phyloP scores from a whole-genome alignment of 495 filamentous ascomycete species.

The Penicillium paradoxum region DNA sequence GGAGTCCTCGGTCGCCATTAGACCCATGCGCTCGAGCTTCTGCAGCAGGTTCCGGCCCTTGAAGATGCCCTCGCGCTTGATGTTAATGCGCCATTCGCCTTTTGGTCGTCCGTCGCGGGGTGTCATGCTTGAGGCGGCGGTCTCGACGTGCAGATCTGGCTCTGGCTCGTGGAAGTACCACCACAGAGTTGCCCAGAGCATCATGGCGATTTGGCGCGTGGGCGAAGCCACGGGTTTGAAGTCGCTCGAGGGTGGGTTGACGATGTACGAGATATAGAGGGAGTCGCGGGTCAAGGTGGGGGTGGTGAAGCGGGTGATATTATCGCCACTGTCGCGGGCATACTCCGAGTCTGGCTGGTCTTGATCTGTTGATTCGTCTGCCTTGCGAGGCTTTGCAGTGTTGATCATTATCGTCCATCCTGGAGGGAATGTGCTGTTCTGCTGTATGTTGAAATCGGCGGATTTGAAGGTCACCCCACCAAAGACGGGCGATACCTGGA shows the following conservation, averaged over 20 bases:
- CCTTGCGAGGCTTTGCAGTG: slow-evolving; percentile 53
- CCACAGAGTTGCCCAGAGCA: slow-evolving; percentile 90
- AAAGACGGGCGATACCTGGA: slow-evolving; percentile 78
- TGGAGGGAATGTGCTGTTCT: slow-evolving; percentile 67
- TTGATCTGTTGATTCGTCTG: slow-evolving; percentile 16
- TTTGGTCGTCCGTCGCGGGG: slow-evolving; percentile 65
- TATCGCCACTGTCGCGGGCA: slow-evolving; percentile 17
- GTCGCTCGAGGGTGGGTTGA: slow-evolving; percentile 70
- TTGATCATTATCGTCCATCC: slow-evolving; percentile 87
- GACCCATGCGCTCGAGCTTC: slow-evolving; percentile 88
- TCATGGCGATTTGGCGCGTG: slow-evolving; percentile 85
- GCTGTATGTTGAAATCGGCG: slow-evolving; percentile 58
- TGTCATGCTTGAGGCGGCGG: slow-evolving; percentile 57
- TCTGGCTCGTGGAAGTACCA: slow-evolving; percentile 86
- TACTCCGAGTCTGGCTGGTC: slow-evolving; percentile 8
- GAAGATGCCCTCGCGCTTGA: slow-evolving; percentile 82
- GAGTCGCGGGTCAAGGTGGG: slow-evolving; percentile 75
- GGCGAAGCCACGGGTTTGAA: slow-evolving; percentile 75
- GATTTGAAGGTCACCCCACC: slow-evolving; percentile 84
- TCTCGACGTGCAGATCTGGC: slow-evolving; percentile 51
- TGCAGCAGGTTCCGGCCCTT: slow-evolving; percentile 75
- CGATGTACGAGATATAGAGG: slow-evolving; percentile 87
- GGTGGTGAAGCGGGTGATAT: slow-evolving; percentile 52
- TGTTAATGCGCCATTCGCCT: slow-evolving; percentile 82
- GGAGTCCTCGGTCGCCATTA: slow-evolving; percentile 72